A percentile compares a stretch with the other conserved stretches of the same genome.
Conservation (phyloP, 108 stramenopile species). For the Cyclotella distinguenda region DNA sequence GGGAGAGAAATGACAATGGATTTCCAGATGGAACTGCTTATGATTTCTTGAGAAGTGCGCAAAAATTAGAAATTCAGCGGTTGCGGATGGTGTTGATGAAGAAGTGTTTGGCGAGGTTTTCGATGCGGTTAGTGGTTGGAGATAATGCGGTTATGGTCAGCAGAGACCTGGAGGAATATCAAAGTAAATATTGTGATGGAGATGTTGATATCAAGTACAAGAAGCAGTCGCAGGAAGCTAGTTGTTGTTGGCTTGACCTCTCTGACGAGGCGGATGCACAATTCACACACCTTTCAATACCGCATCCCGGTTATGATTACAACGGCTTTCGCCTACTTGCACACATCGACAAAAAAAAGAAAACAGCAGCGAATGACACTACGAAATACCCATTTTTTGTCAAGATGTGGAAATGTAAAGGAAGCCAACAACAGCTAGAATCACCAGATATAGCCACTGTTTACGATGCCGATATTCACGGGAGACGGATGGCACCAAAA, state of each 20-base stretch:
- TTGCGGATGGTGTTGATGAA: not conserved
- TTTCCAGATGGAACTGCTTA: not conserved
- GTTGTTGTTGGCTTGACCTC: not conserved
- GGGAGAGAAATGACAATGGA: not conserved
- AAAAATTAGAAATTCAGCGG: not conserved
- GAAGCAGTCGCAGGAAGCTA: not conserved
- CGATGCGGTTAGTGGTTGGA: not conserved
- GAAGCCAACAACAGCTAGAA: not conserved
- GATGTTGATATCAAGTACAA: not conserved
- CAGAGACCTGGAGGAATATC: not conserved
- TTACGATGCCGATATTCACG: not conserved
- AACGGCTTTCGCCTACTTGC: conserved; percentile 1
- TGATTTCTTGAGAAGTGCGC: not conserved
- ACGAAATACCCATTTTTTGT: not conserved
- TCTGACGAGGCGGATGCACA: not conserved
- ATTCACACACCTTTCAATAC: conserved; percentile 17
- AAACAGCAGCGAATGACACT: not conserved
- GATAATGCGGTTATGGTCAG: not conserved
- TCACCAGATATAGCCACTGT: not conserved
- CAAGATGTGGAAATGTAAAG: not conserved
- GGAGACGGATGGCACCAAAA: conserved; percentile 14
- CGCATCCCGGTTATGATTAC: conserved; percentile 20
- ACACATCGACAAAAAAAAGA: not conserved
- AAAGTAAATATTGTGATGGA: not conserved
- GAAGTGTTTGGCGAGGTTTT: conserved; percentile 3